These are phyloP conservation scores for Maudiozyma pseudohumilis DNA, from an alignment of 805 yeast species.

Conservation along the genomic window DNA sequence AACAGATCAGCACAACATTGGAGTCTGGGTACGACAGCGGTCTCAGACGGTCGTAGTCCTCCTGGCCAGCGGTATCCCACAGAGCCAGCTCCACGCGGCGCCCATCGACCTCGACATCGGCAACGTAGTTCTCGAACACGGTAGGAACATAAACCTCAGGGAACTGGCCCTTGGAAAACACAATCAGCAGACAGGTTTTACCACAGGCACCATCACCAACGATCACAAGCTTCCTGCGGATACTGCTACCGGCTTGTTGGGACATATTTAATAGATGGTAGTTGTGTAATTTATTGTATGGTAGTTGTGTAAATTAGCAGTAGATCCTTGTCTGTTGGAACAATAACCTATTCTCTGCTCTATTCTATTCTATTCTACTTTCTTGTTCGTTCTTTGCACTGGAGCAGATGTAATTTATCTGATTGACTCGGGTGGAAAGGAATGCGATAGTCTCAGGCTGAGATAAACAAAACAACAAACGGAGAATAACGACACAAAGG, in stretches of 20 bases:
- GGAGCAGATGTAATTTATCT: no score
- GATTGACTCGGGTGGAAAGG: no score
- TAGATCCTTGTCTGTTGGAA: no score
- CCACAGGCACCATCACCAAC: constrained; percentile 98
- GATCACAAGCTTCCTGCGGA: constrained; percentile 74
- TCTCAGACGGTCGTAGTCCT: constrained; percentile 88
- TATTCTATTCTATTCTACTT: no score
- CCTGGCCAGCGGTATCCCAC: constrained; percentile 99
- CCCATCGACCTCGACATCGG: constrained; percentile 86
- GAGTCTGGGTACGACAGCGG: constrained; percentile 88
- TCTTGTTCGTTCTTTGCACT: no score
- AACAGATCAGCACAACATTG: constrained; percentile 82
- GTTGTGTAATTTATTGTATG: no score
- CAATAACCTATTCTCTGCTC: no score
- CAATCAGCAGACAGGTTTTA: constrained; percentile 83
- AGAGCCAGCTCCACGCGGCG: constrained; percentile 85
- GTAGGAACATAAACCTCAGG: constrained; percentile 94
- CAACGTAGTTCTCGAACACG: constrained; percentile 93
- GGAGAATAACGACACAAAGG: no score
- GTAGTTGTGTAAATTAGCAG: no score
- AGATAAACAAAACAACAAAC: no score
- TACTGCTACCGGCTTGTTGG: constrained; percentile 26
- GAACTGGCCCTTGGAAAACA: constrained; percentile 76
- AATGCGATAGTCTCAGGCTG: no score
- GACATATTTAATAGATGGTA: no score